A percentile compares a stretch with the other conserved stretches of the same genome.
Evolutionary conservation across 495 filamentous ascomycete species (phyloP).

Genomic region (Aspergillus sclerotiicarbonarius): DNA sequence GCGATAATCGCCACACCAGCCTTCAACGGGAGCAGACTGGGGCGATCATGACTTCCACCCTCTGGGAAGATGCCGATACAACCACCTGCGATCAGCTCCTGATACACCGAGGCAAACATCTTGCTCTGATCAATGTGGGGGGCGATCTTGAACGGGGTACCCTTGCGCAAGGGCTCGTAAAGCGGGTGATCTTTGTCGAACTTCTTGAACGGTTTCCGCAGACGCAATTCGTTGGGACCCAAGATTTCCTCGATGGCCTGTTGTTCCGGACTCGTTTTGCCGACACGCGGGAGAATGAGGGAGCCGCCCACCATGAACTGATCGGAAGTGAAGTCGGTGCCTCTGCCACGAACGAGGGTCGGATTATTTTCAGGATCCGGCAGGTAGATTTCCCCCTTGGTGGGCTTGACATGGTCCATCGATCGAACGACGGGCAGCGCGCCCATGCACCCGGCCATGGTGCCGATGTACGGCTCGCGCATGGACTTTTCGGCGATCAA

Average conservation of each 20-base stretch:
- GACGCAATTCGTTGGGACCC: background rate
- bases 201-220: conserved; percentile 4
- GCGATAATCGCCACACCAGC: conserved; percentile 99
- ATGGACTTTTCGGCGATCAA: conserved; percentile 95
- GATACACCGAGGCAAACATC: conserved; percentile 92
- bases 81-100: conserved; percentile 72
- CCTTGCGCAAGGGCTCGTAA: conserved; percentile 65
- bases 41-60: conserved; percentile 94
- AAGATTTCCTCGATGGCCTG: conserved; percentile 6
- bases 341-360: conserved; percentile 77
- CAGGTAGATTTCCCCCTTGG: conserved; percentile 80
- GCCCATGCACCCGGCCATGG: conserved; percentile 72
- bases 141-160: conserved; percentile 79
- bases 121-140: conserved; percentile 92
- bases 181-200: conserved; percentile 1
- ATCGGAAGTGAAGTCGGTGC: conserved; percentile 75
- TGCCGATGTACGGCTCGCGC: conserved; percentile 80
- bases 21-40: conserved; percentile 91
- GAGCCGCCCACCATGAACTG: conserved; percentile 75
- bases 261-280: conserved; percentile 27
- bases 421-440: conserved; percentile 86
- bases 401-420: conserved; percentile 81
- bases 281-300: conserved; percentile 79
- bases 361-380: conserved; percentile 83
- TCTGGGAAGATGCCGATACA: conserved; percentile 98